phyloP scores from a whole-genome alignment of 2,329 filamentous ascomycete species.

The Lachnellula arida region DNA sequence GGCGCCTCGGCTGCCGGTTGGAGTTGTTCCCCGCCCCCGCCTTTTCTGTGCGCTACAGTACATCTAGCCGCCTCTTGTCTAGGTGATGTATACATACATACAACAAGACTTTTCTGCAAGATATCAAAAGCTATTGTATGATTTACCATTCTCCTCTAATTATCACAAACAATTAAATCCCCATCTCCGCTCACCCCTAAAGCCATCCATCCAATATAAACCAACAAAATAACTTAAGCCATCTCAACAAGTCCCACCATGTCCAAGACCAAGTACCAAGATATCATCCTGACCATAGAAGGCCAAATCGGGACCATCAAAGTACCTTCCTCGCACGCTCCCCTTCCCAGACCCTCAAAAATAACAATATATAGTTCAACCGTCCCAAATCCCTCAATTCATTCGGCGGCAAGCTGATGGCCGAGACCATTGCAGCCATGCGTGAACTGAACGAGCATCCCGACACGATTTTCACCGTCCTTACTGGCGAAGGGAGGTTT shows the following conservation, averaged over 20 bases:
- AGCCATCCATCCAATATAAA: too few relatives aligned
- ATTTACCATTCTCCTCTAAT: too few relatives aligned
- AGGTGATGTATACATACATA: too few relatives aligned
- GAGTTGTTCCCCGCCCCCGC: neutral
- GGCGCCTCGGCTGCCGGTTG: neutral
- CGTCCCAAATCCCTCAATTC: slow-evolving; percentile 44
- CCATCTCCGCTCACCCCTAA: too few relatives aligned
- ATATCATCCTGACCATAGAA: slow-evolving; percentile 39
- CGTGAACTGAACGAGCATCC: slow-evolving; percentile 42
- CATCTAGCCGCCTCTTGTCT: neutral
- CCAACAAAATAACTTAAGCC: too few relatives aligned
- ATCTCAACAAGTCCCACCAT: neutral
- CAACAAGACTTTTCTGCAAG: too few relatives aligned
- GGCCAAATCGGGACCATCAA: slow-evolving; percentile 41
- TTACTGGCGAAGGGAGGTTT: slow-evolving; percentile 46
- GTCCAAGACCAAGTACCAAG: slow-evolving; percentile 29
- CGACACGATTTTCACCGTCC: slow-evolving; percentile 45
- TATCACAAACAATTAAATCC: neutral
- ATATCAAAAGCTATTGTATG: too few relatives aligned
- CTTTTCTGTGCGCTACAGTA: neutral
- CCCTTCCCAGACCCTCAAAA: too few relatives aligned
- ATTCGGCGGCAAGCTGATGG: slow-evolving; percentile 42
- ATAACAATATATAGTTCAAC: slow-evolving; percentile 36
- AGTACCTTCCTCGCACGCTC: slow-evolving; percentile 22
- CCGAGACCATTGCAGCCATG: slow-evolving; percentile 39